These are phyloP conservation scores for Apodospora peruviana DNA, from an alignment of 495 filamentous ascomycete genomes.

Conservation along the genomic window DNA sequence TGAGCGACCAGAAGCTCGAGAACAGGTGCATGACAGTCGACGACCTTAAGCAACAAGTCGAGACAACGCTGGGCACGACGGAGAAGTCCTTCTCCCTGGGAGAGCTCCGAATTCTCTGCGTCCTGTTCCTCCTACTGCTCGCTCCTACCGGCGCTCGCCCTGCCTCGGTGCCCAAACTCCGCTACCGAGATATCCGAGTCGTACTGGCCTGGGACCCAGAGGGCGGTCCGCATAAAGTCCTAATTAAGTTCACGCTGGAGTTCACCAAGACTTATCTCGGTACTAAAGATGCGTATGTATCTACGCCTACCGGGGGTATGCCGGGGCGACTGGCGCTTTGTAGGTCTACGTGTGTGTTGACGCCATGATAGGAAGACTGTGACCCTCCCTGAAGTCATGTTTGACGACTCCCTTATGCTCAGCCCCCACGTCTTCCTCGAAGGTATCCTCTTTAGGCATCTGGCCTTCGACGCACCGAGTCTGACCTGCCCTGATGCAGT, in stretches of 20 bases:
- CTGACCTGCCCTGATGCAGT: neutral
- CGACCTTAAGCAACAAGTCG: conserved; percentile 2
- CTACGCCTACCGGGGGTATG: conserved; percentile 1
- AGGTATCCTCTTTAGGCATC: conserved; percentile 4
- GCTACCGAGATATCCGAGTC: conserved; percentile 1
- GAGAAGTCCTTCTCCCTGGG: conserved; percentile 3
- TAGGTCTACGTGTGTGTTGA: conserved; percentile 3
- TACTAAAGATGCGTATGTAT: conserved; percentile 4
- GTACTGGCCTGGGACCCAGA: conserved; percentile 1
- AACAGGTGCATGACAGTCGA: conserved; percentile 5
- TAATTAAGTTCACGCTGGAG: conserved; percentile 6
- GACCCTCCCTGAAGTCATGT: conserved; percentile 2
- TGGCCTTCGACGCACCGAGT: conserved; percentile 3
- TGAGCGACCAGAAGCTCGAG: conserved; percentile 4
- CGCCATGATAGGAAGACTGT: conserved; percentile 5
- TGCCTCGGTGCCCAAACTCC: conserved; percentile 1
- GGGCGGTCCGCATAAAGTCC: conserved; percentile 1
- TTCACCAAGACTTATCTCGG: conserved; percentile 6
- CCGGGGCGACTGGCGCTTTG: conserved; percentile 1
- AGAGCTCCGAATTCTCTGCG: conserved; percentile 6
- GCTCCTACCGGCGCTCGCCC: conserved; percentile 4
- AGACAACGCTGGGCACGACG: neutral
- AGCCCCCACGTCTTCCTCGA: conserved; percentile 1
- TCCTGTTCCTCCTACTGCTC: conserved; percentile 8
- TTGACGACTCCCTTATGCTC: neutral